A percentile compares a stretch with the other conserved stretches of the same genome.
These are phyloP conservation scores for Shiraia bambusicola DNA, from an alignment of 2,329 filamentous ascomycete species.

Conservation along the genomic window DNA sequence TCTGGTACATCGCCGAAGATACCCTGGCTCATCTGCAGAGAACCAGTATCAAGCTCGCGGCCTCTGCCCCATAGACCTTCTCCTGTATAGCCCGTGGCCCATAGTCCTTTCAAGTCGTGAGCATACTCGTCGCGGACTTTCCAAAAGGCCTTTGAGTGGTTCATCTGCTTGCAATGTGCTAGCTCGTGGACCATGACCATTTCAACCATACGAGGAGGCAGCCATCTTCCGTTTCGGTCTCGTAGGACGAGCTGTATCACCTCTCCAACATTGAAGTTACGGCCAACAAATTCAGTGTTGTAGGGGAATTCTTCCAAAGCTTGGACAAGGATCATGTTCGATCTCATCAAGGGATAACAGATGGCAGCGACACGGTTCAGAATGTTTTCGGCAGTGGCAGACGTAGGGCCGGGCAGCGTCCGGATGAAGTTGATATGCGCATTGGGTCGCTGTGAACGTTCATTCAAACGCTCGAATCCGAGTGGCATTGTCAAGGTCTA, in stretches of 20 bases:
- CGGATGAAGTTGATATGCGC: constrained; percentile 83
- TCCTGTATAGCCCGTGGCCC: constrained; percentile 70
- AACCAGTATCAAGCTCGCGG: constrained; percentile 56
- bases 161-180: constrained; percentile 90
- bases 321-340: constrained; percentile 50
- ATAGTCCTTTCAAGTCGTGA: constrained; percentile 68
- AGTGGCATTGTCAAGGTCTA: constrained; percentile 63
- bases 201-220: constrained; percentile 80
- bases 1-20: constrained; percentile 45
- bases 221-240: constrained; percentile 65
- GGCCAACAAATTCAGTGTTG: constrained; percentile 80
- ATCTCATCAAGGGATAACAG: constrained; percentile 64
- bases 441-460: constrained; percentile 72
- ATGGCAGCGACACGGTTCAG: constrained; percentile 59
- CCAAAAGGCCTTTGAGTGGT: constrained; percentile 82
- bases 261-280: constrained; percentile 89
- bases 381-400: constrained; percentile 35
- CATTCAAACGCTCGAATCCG: constrained; percentile 77
- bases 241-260: constrained; percentile 82
- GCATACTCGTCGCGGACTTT: constrained; percentile 73
- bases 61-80: constrained; percentile 84
- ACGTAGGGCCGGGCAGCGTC: constrained; percentile 62
- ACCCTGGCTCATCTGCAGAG: constrained; percentile 24
- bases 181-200: constrained; percentile 96
- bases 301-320: constrained; percentile 76